Evolutionary conservation across 2,329 filamentous ascomycete species (phyloP).

Genomic region (Cercospora brassicicola): DNA sequence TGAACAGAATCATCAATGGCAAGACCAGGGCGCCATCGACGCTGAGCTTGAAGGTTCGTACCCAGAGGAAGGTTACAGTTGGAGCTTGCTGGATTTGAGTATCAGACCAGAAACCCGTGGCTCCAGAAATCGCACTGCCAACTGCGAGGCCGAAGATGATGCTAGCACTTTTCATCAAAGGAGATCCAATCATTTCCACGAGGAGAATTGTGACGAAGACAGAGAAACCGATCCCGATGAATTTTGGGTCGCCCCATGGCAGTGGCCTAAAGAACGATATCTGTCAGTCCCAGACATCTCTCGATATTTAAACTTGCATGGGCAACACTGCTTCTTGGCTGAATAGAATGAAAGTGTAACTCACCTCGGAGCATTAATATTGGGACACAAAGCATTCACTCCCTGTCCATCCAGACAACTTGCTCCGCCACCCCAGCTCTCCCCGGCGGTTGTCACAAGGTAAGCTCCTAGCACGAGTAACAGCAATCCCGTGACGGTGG

Average conservation of each 20-base stretch:
- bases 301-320: not conserved
- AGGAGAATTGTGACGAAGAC: constrained; percentile 27
- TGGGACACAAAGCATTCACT: constrained; percentile 23
- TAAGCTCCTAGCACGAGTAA: constrained; percentile 24
- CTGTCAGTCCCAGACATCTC: not conserved
- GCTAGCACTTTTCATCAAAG: constrained; percentile 25
- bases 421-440: constrained; percentile 25
- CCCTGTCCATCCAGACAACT: constrained; percentile 23
- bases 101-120: constrained; percentile 25
- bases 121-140: constrained; percentile 25
- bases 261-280: constrained; percentile 1
- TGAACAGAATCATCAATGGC: constrained; percentile 26
- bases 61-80: constrained; percentile 23
- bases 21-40: constrained; percentile 25
- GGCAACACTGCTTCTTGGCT: not conserved
- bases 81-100: constrained; percentile 23
- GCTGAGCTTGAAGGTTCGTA: constrained; percentile 21
- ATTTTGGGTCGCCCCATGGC: constrained; percentile 24
- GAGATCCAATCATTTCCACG: constrained; percentile 25
- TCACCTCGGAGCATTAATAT: constrained; percentile 18
- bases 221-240: constrained; percentile 27
- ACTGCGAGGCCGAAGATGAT: constrained; percentile 27
- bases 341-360: not conserved
- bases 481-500: constrained; percentile 21
- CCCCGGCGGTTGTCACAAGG: constrained; percentile 24